Base-by-base conservation (phyloP, 495 filamentous ascomycete species). In the Talaromyces stipitatus region DNA sequence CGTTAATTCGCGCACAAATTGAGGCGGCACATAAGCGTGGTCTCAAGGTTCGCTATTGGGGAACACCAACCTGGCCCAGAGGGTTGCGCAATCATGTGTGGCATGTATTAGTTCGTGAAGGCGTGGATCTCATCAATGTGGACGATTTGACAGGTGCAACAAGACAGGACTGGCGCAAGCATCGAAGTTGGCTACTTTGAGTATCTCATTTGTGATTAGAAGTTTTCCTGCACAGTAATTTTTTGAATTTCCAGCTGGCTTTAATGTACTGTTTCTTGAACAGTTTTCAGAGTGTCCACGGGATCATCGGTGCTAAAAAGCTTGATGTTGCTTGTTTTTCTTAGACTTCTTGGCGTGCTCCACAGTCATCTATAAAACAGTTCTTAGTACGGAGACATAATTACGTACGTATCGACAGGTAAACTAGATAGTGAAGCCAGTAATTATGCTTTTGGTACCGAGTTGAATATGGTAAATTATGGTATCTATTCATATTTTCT, bases 21-120 rank as follows among this genome's bases (percentile, higher is more conserved):
- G 67, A 70, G 24, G 75, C 75, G 16, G 87, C 88, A 6, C 81
- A 85, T 58, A 64, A 62, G 16, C 75, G 78, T 59, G 87, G 88
- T 0, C 69, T 91, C 23, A 81, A 81, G 59, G 80, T 78, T 2
- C 64, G 88, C 55, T 91, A 89, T 64, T 90, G 86, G 88, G 79
- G 82, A 18, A 69, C 82, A 27, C 86, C 87, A 0, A 64, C 62
- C 41, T 90, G 88, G 87, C 87, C 88, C 2, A 63, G 85, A 23
- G 74, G 78, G 16, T 59, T 83, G 53, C 72, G 88, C 52, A 85
- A 90, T 63, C 70, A 78, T 38, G 70, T 91, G 8, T 90, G 88
- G 88, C 68, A 80, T 60, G 71, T 82, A 2, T 62, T 91, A 26
- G 69, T 87, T 23, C 65, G 71, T 27, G 85, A 87, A 58, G 86